Base-by-base conservation (phyloP, 495 filamentous ascomycete genomes). In the Hypomontagnella monticulosa region DNA sequence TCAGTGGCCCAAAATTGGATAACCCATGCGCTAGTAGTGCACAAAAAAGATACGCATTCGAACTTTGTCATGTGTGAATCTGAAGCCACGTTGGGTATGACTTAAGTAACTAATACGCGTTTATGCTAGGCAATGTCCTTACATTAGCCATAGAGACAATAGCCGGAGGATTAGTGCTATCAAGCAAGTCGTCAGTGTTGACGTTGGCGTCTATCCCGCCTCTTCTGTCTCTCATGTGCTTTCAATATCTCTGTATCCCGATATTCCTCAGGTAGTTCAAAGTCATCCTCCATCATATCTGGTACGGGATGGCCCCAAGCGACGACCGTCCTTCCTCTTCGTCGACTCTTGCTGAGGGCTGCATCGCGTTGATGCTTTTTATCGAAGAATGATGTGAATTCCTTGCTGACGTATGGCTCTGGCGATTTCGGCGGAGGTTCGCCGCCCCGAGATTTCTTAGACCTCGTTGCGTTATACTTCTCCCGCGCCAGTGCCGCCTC, bases 281-380 rank as follows among this genome's bases (percentile, higher is more conserved):
- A 99, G 11, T 95, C 90, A 32, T 67, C 66, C 69, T 91, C 84
- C 8, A 75, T 66, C 34, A 89, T 72, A 9, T 95, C 91, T 0
- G 94, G 93, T 10, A 98, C 74, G 0, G 91, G 88, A 10, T 89
- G 85, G 2, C 96, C 95, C 80, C 96, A 98, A 0, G 96, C 84
- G 20, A 80, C 64, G 56, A 78, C 76, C 49, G 67, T 87, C 20
- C 86, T 82, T 18, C 86, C 84, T 62, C 81, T 83, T 55, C 83
- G 82, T 43, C 85, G 82, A 61, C 77, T 79, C 73, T 81, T 84
- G 56, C 79, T 89, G 27, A 94, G 71, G 8, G 95, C 94, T 9
- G 87, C 84, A 3, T 88, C 89, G 33, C 94, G 90, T 42, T 90
- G 81, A 67, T 96, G 85, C 6, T 83, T 85, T 72, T 94, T 93